Evolutionary conservation across 208 protist species (phyloP), one percentile per base, ranked within the genome.

Genomic region (Crithidia thermophila): DNA sequence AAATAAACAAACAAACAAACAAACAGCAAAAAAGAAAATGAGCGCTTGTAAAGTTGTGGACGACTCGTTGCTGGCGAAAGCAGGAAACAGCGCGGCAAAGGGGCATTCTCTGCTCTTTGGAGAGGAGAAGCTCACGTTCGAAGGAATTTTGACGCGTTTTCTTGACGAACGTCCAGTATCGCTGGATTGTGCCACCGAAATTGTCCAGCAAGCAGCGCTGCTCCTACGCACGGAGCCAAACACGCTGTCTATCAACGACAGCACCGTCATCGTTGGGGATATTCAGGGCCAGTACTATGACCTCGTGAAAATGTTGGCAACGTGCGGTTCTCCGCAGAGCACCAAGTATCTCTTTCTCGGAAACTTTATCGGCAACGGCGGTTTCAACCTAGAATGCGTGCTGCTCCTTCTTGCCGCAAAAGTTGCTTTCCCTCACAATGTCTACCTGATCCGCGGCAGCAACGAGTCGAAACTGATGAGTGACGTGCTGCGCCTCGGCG

Each of bases 341-440:
- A 99, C 92, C 5, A 98, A 99, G 62, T 99, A 98, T 67, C 73
- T 99, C 0, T 99, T 99, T 68, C 87, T 99, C 70, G 98, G 98
- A 16, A 98, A 99, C 79, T 99, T 99, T 66, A 97, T 98, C 4
- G 98, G 99, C 70, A 81, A 98, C 46, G 98, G 98, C 37, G 97
- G 93, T 79, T 98, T 99, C 74, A 94, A 85, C 3, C 80, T 99
- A 20, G 99, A 99, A 70, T 98, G 94, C n/a, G 80, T 99, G 36
- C 87, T 98, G 2, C 77, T 99, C 31, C 80, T 99, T 0, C 79
- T 99, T 8, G 89, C 94, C 13, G 88, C 98, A 0, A 99, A 99
- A 67, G 73, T 99, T 5, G 83, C 84, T 27, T 97, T 91, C 62
- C 92, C 85, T 25, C 70, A 93, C 2, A 70, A 85, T 21, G 75